Conservation (phyloP, 495 filamentous ascomycete genomes). For the Xylaria curta region DNA sequence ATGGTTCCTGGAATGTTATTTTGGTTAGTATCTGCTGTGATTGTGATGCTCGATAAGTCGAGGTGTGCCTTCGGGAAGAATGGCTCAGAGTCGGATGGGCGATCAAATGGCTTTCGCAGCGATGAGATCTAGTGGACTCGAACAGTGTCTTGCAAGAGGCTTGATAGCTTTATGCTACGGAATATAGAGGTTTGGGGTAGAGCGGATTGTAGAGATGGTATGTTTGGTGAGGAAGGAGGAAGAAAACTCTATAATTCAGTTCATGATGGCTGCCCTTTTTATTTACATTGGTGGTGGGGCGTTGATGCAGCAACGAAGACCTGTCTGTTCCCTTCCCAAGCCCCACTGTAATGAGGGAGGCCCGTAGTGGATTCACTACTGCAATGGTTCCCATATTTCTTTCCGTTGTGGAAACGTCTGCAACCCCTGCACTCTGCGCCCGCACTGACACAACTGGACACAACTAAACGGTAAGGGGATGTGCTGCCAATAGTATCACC, state of each 20-base stretch:
- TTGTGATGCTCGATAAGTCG: conserved; percentile 58
- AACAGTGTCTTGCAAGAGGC: conserved; percentile 37
- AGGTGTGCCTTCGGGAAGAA: conserved; percentile 46
- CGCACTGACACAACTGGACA: not conserved
- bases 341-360: not conserved
- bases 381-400: not conserved
- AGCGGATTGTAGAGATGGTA: conserved; percentile 29
- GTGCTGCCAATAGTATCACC: too few species aligned
- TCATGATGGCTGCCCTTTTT: conserved; percentile 14
- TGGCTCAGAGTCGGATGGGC: conserved; percentile 51
- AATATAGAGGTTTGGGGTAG: conserved; percentile 36
- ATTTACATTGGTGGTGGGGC: conserved; percentile 32
- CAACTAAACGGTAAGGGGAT: too few species aligned
- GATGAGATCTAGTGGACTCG: conserved; percentile 52
- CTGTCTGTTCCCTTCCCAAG: not conserved
- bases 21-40: conserved; percentile 58
- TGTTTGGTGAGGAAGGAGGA: conserved; percentile 37
- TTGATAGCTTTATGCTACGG: conserved; percentile 36
- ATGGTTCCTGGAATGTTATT: conserved; percentile 62
- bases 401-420: not conserved
- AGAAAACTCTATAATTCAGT: conserved; percentile 26
- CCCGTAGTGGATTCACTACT: not conserved
- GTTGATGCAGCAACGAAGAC: conserved; percentile 24
- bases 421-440: not conserved
- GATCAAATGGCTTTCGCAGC: conserved; percentile 52